Evolutionary conservation across 306 rosid genomes (phyloP), one percentile per base, ranked within the genome.

Genomic region (Rosa multiflora): DNA sequence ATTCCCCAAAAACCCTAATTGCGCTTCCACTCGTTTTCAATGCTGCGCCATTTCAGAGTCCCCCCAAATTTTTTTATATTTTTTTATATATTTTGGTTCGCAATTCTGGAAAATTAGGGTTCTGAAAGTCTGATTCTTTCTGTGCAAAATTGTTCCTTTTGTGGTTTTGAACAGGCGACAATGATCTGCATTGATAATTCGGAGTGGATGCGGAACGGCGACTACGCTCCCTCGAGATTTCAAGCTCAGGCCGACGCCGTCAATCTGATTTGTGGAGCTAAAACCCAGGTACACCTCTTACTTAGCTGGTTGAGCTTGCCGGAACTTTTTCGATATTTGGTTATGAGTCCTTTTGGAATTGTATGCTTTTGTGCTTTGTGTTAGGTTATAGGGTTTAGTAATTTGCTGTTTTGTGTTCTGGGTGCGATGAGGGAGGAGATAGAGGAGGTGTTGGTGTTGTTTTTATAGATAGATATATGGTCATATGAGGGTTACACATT

Each of bases 191-290:
- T 96, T 52, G 99, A 96, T 82, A 91, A 96, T 84, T 96, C 98
- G 10, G 97, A 96, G 78, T 96, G 99, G 99, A 93, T 91, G 97
- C 92, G 98, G 14, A 94, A 94, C 70, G 98, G 98, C 5, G 98
- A 94, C 69, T 94, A 90, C 70, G 10, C 94, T 40, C 98, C 98
- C 35, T 85, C 94, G 48, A 90, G 98, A 76, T 89, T 94, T 87
- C 92, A 88, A 88, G 97, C 97, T 69, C 98, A 89, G 84, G 86
- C 94, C 6, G 98, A 94, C 51, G 92, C 98, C 77, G 93, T 92
- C 44, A 94, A 92, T 84, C 89, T 92, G 72, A 94, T 94, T 74
- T 94, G 98, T 67, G 98, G 98, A 58, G 98, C 98, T 70, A 94
- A 94, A 88, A 94, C 98, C 18, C 98, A 94, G 92, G 94, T 96